A percentile compares a stretch with the other conserved stretches of the same genome.
phyloP scores from a whole-genome alignment of 2,329 filamentous ascomycete species.

The Xylariaceae sp. region DNA sequence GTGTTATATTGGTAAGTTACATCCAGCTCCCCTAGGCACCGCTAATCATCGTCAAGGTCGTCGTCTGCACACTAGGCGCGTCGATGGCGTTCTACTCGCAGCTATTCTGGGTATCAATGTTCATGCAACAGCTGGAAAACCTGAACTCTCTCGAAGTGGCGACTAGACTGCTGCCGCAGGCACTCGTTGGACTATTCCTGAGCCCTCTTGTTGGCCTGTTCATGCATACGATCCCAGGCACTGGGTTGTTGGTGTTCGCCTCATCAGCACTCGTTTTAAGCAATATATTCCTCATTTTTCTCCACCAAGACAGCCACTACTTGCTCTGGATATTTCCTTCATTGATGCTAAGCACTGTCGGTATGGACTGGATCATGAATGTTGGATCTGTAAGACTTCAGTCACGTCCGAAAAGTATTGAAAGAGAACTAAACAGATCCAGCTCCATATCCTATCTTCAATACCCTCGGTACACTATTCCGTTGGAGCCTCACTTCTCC shows the following conservation, averaged over 20 bases:
- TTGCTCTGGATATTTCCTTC: constrained; percentile 31
- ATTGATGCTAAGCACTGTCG: constrained; percentile 30
- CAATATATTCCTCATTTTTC: constrained; percentile 31
- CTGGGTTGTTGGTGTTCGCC: constrained; percentile 24
- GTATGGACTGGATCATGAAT: constrained; percentile 34
- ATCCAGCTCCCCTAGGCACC: background rate
- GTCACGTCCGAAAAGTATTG: background rate
- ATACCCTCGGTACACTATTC: constrained; percentile 31
- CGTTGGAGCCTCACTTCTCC: constrained; percentile 30
- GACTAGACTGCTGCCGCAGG: constrained; percentile 32
- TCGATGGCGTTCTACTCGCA: constrained; percentile 33
- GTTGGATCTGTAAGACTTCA: constrained; percentile 29
- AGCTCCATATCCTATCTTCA: constrained; percentile 30
- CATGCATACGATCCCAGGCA: constrained; percentile 29
- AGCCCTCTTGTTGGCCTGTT: constrained; percentile 32
- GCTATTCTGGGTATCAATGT: constrained; percentile 33
- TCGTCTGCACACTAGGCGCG: constrained; percentile 28
- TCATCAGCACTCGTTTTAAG: constrained; percentile 25
- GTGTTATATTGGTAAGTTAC: constrained; percentile 26
- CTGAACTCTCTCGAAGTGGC: constrained; percentile 31
- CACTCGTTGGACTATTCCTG: constrained; percentile 29
- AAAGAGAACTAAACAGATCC: constrained; percentile 8
- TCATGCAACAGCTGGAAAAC: constrained; percentile 30
- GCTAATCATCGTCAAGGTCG: constrained; percentile 22
- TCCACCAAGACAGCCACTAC: constrained; percentile 28